Conservation (phyloP, 352 stramenopile species). For the Globisporangium nodosum region DNA sequence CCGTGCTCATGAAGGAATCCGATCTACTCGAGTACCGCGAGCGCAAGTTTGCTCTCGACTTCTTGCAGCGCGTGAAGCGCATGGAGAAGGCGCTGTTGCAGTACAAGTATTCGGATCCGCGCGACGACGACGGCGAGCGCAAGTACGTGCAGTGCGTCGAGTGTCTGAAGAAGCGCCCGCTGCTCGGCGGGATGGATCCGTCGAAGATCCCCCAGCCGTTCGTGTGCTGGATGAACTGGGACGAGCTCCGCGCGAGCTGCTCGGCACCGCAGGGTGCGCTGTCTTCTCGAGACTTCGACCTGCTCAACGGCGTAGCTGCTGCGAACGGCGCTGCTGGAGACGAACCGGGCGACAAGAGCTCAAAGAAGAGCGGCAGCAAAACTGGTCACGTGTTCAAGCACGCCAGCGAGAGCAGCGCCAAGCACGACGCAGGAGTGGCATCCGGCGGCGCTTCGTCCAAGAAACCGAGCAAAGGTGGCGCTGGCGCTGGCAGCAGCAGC, state of each 20-base stretch:
- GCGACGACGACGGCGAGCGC: conserved; percentile 62
- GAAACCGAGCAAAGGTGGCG: conserved; percentile 8
- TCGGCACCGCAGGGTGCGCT: conserved; percentile 55
- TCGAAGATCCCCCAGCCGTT: conserved; percentile 67
- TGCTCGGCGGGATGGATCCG: conserved; percentile 73
- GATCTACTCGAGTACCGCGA: conserved; percentile 60
- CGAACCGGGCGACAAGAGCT: conserved; percentile 1
- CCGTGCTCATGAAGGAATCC: conserved; percentile 57
- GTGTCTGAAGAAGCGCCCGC: conserved; percentile 64
- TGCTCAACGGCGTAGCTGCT: not conserved
- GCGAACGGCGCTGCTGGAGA: conserved; percentile 4
- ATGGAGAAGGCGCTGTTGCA: conserved; percentile 63
- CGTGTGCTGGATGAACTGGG: conserved; percentile 84
- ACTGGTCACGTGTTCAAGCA: not conserved
- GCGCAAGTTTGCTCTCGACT: conserved; percentile 61
- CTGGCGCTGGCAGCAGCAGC: conserved; percentile 7
- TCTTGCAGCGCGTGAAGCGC: conserved; percentile 63
- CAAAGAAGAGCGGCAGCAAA: conserved; percentile 14
- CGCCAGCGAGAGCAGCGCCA: conserved; percentile 1
- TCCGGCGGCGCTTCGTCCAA: conserved; percentile 6
- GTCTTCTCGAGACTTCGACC: conserved; percentile 16
- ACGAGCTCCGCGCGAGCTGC: conserved; percentile 72
- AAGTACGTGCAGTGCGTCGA: conserved; percentile 66
- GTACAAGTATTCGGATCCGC: conserved; percentile 57
- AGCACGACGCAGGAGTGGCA: conserved; percentile 2